Evolutionary conservation across 1,284 basidiomycete species (phyloP), one percentile per base, ranked within the genome.

Genomic region (Xerocomus amazonicus): DNA sequence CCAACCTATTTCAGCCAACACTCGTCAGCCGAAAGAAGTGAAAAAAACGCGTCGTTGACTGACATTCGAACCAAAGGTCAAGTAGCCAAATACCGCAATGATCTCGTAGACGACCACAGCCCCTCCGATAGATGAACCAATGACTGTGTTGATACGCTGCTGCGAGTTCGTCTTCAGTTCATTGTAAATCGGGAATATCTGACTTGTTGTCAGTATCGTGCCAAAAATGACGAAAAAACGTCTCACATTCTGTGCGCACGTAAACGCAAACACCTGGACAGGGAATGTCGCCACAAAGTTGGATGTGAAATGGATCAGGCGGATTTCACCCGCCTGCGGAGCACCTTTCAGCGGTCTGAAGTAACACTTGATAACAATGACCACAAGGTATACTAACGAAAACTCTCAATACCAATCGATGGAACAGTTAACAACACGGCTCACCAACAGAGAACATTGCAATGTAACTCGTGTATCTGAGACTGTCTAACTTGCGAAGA

Each of bases 261-360:
- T 95, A 65, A 87, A 95, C 9, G 92, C 91, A 70, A 97, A 97
- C 2, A 98, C 90, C 69, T 97, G 94, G 9, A 99, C 92, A 0
- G 93, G 96, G 73, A 92, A 92, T 27, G 82, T 93, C 19, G 88
- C 83, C 13, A 97, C 75, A 60, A 96, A 88, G 50, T 76, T 80
- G 8, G 92, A 80, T 7, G 88, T 88, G 56, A 90, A 81, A 58
- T 82, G 79, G 53, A 89, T 75, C n/a, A 83, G 69, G 54, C 76
- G 75, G 14, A 87, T 73, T 64, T 90, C 81, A 53, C 92, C 92
- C 52, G 63, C 77, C 35, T 68, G 70, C 53, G 70, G 69, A 59
- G 78, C 82, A 23, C 78, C 83, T 55, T 83, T 68, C 28, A 87
- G 65, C 0, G 89, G 89, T 67, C 75, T 77, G 63, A 88, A 83